phyloP scores from a whole-genome alignment of 2,329 filamentous ascomycete species.

The Colletotrichum truncatum region DNA sequence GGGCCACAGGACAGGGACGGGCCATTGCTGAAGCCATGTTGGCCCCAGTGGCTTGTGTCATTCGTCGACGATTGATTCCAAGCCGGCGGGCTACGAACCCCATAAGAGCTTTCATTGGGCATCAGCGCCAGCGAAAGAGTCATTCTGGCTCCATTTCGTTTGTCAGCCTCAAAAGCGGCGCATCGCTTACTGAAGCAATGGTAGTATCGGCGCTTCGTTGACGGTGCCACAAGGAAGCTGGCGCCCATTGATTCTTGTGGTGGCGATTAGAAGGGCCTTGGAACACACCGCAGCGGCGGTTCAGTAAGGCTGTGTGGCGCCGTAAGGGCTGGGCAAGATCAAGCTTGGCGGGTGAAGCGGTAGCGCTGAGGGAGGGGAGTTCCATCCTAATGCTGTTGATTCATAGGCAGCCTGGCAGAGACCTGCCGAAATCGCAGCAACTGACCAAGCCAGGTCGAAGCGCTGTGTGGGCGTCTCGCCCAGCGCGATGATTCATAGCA shows the following conservation, averaged over 20 bases:
- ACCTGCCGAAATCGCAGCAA: no score
- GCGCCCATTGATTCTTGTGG: not conserved
- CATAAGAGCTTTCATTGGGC: no score
- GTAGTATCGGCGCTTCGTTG: not conserved
- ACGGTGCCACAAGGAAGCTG: not conserved
- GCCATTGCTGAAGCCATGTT: not conserved
- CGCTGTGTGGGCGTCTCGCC: not conserved
- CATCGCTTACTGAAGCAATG: not conserved
- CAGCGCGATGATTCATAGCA: not conserved
- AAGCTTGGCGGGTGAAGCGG: not conserved
- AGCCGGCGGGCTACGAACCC: not conserved
- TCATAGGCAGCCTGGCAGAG: not conserved
- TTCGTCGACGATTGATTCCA: not conserved
- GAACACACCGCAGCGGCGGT: not conserved
- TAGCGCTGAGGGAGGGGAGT: no score
- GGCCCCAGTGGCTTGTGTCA: not conserved
- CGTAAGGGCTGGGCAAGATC: not conserved
- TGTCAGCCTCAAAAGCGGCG: not conserved
- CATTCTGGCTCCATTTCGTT: not conserved
- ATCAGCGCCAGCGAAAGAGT: not conserved
- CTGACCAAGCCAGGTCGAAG: not conserved
- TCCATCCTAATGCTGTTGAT: no score
- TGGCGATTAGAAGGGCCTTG: not conserved
- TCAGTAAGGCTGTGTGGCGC: not conserved
- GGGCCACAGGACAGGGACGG: not conserved